Evolutionary conservation across 2,329 filamentous ascomycete genomes (phyloP).

Genomic region (Laburnicola sp.): DNA sequence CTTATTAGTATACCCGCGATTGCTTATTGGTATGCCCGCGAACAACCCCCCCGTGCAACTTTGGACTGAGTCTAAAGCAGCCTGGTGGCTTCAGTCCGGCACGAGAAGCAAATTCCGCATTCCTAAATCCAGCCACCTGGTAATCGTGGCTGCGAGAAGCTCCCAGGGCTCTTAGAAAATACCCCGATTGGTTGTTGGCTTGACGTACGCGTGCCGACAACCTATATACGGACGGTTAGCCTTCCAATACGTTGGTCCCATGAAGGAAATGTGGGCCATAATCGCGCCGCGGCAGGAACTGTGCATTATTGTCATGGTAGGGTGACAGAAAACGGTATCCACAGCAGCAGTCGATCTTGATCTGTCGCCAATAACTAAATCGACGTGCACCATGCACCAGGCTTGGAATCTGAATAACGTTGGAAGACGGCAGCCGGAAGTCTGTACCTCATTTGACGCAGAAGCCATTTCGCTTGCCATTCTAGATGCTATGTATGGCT

Average conservation of each 20-base stretch:
- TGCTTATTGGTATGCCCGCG: too few relatives aligned
- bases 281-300: conserved; percentile 19
- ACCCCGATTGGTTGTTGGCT: conserved; percentile 24
- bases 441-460: conserved; percentile 24
- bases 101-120: conserved; percentile 10
- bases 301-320: conserved; percentile 22
- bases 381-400: conserved; percentile 29
- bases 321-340: conserved; percentile 46
- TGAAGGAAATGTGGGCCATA: conserved; percentile 17
- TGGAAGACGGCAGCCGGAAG: conserved; percentile 15
- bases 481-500: conserved; percentile 2
- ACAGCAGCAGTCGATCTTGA: conserved; percentile 27
- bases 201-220: conserved; percentile 13
- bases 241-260: conserved; percentile 24
- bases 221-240: conserved; percentile 20
- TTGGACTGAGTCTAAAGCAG: conserved; percentile 19
- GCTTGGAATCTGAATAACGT: conserved; percentile 21
- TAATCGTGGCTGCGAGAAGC: conserved; percentile 19
- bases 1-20: too few relatives aligned
- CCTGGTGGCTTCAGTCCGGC: conserved; percentile 14
- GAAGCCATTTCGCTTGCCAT: conserved; percentile 2
- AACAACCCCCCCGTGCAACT: too few relatives aligned
- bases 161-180: conserved; percentile 32
- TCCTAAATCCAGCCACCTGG: conserved; percentile 15
- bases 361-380: conserved; percentile 22